These are phyloP conservation scores for Priceomyces melissophilus DNA, from an alignment of 805 yeast genomes.

Conservation along the genomic window DNA sequence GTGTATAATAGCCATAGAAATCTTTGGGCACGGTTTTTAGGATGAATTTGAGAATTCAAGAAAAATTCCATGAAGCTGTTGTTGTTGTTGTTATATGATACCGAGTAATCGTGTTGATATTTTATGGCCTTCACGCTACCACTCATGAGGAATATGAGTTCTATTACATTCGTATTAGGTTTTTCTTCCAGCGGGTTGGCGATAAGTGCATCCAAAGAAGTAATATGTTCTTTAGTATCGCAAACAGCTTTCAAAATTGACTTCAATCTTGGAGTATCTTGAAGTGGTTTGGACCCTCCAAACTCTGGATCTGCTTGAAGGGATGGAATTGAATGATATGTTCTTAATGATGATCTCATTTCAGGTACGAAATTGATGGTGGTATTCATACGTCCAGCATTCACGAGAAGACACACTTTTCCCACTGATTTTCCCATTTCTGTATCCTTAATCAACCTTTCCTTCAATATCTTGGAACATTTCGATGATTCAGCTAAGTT, in stretches of 20 bases:
- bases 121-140: constrained; percentile 57
- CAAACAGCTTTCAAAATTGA: constrained; percentile 85
- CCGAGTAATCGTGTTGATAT: constrained; percentile 21
- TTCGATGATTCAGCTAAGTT: constrained; percentile 80
- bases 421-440: constrained; percentile 68
- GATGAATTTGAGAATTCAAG: constrained; percentile 56
- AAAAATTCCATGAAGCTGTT: constrained; percentile 68
- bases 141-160: constrained; percentile 70
- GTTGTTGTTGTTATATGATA: constrained; percentile 17
- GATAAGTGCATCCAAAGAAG: constrained; percentile 45
- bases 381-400: constrained; percentile 91
- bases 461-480: constrained; percentile 78
- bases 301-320: constrained; percentile 65
- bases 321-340: constrained; percentile 91
- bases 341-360: constrained; percentile 89
- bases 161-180: constrained; percentile 62
- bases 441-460: constrained; percentile 62
- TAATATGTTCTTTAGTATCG: constrained; percentile 58
- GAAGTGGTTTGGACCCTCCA: constrained; percentile 63
- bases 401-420: constrained; percentile 80
- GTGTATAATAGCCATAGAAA: constrained; percentile 83
- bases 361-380: constrained; percentile 93
- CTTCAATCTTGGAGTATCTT: constrained; percentile 92
- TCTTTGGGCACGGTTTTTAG: constrained; percentile 64
- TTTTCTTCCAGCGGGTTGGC: constrained; percentile 25